Evolutionary conservation across 768 basidiomycete genomes (phyloP).

Genomic region (Inosperma sp.): DNA sequence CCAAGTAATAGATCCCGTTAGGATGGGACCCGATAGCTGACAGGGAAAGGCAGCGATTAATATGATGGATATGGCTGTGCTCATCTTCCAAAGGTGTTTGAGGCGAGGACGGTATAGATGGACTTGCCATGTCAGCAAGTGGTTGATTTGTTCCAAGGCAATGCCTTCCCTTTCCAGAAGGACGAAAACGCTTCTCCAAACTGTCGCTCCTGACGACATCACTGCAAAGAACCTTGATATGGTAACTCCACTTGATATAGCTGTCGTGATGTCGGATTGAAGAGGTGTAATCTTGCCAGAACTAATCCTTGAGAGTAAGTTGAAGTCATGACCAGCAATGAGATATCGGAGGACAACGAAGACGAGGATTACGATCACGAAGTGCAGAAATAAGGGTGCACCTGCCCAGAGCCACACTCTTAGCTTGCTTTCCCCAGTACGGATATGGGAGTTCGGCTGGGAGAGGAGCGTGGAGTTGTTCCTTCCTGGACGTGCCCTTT

Average conservation of each 20-base stretch:
- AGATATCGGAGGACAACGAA: background rate
- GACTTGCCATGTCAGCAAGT: background rate
- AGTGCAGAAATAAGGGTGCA: background rate
- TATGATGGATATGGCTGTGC: background rate
- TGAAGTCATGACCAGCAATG: background rate
- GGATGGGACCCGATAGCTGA: constrained; percentile 1
- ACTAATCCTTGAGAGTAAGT: background rate
- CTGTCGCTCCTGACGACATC: background rate
- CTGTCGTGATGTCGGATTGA: background rate
- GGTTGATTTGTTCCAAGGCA: background rate
- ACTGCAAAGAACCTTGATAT: background rate
- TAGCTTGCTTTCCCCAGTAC: background rate
- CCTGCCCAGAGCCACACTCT: background rate
- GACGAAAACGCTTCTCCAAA: background rate
- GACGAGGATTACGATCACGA: background rate
- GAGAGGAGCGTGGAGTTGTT: too few relatives aligned
- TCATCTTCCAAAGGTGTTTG: background rate
- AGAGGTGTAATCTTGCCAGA: background rate
- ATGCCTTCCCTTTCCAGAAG: constrained; percentile 1
- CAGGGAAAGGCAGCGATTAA: background rate
- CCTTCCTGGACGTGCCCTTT: too few relatives aligned
- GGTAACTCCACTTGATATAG: background rate
- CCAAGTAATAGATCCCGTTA: constrained; percentile 2
- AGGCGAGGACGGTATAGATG: background rate
- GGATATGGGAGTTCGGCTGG: background rate